Base-by-base conservation (phyloP, 2,329 filamentous ascomycete genomes). In the Colletotrichum falcatum region DNA sequence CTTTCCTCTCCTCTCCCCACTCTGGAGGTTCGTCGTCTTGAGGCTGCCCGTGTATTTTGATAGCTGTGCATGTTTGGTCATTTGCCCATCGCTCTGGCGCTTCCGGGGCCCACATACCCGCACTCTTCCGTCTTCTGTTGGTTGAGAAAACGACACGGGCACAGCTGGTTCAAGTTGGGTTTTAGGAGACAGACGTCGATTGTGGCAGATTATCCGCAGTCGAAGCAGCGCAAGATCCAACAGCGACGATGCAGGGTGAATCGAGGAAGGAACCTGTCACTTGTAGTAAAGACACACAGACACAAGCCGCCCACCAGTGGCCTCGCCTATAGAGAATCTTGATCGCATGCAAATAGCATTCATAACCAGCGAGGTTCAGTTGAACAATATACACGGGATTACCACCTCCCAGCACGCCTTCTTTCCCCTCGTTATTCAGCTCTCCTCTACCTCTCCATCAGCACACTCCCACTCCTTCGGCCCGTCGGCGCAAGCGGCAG, bases 341-440 rank as follows among this genome's bases (percentile, higher is more conserved):
- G 48, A 68, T 53, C 53, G 64, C 60, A 71, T 71, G 65, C 65
- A 26, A 39, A 69, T 71, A 71, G 59, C 65, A 63, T 71, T 71
- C 65, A 65, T 71, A 61, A 48, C 68, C 65, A 61, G 59, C 59
- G 53, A 69, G 65, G 68, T 71, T 71, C 54, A 68, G 65, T 71
- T 60, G 77, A 73, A 78, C 80, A 81, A 80, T 81, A 76, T 81
- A 81, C 79, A 80, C 76, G 77, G 78, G 79, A 78, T 79, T 76
- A 75, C 74, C 74, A 74, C 73, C 73, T 70, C 67, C 67, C 67
- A 70, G 67, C 63, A 66, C 67, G 54, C 67, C 67, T 61, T 61
- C 54, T 39, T 56, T 62, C 58, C 66, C 71, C 68, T 72, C 58
- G 51, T 73, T 46, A 58, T 42, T 51, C 53, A 18, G 42, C 26